Percentiles rank a stretch among this genome's conserved stretches.
Evolutionary conservation across 306 rosid species (phyloP).

Genomic region (Fagus sylvatica): DNA sequence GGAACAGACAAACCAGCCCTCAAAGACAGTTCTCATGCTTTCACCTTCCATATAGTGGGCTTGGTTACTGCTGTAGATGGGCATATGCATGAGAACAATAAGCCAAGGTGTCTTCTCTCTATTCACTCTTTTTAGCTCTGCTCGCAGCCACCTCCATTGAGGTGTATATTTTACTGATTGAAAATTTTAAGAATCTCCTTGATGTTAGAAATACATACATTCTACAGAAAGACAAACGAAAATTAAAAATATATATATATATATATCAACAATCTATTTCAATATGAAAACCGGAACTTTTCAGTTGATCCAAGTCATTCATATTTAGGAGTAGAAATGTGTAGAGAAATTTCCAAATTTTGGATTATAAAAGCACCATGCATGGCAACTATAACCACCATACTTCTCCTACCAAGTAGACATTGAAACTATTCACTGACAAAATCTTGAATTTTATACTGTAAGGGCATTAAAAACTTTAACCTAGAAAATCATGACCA

Average conservation of each 20-base stretch:
- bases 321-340: neutral
- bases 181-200: neutral
- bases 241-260: neutral
- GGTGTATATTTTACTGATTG: slow-evolving; percentile 84
- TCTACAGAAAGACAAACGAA: neutral
- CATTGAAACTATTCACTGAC: neutral
- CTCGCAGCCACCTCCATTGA: slow-evolving; percentile 68
- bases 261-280: neutral
- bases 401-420: neutral
- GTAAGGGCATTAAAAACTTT: neutral
- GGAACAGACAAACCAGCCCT: slow-evolving; percentile 77
- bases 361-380: slow-evolving; percentile 9
- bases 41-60: slow-evolving; percentile 96
- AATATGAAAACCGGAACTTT: neutral
- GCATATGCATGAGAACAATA: slow-evolving; percentile 87
- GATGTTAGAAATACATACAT: neutral
- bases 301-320: neutral
- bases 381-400: slow-evolving; percentile 1
- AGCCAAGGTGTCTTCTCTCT: slow-evolving; percentile 97
- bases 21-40: slow-evolving; percentile 81
- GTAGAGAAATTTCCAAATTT: neutral
- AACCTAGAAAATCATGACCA: neutral
- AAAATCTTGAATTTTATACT: neutral
- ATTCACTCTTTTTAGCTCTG: slow-evolving; percentile 69
- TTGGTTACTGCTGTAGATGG: slow-evolving; percentile 76